Evolutionary conservation across 139 green algal species (phyloP).

Genomic region (Trebouxia sp.): DNA sequence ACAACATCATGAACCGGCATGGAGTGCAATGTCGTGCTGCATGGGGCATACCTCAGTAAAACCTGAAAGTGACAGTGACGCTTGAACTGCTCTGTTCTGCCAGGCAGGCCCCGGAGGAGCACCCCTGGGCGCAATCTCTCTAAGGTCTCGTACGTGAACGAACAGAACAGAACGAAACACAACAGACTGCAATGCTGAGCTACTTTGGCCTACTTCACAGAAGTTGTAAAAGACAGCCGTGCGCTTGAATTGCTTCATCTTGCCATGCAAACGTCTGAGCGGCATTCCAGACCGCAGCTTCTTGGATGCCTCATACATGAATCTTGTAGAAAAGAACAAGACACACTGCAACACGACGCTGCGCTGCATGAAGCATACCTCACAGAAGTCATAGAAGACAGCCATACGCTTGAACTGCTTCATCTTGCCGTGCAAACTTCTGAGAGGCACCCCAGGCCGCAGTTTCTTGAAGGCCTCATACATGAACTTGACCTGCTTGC

Average conservation of each 20-base stretch:
- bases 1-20: neutral
- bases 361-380: slow-evolving; percentile 36
- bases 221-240: slow-evolving; percentile 86
- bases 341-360: neutral
- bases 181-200: neutral
- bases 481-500: slow-evolving; percentile 98
- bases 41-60: neutral
- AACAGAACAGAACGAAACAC: neutral
- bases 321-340: neutral
- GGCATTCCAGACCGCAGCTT: slow-evolving; percentile 79
- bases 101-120: slow-evolving; percentile 85
- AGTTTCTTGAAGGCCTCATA: slow-evolving; percentile 90
- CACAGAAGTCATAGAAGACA: slow-evolving; percentile 83
- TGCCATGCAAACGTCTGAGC: slow-evolving; percentile 89
- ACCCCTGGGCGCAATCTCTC: slow-evolving; percentile 76
- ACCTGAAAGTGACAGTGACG: slow-evolving; percentile 36
- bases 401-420: slow-evolving; percentile 92
- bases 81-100: slow-evolving; percentile 94
- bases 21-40: neutral
- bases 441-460: slow-evolving; percentile 86
- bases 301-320: slow-evolving; percentile 74
- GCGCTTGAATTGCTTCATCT: slow-evolving; percentile 94
- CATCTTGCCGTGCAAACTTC: slow-evolving; percentile 92
- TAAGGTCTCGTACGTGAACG: slow-evolving; percentile 71
- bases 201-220: slow-evolving; percentile 48